Evolutionary conservation across 108 stramenopile species (phyloP).

Genomic region (Skeletonema tropicum): DNA sequence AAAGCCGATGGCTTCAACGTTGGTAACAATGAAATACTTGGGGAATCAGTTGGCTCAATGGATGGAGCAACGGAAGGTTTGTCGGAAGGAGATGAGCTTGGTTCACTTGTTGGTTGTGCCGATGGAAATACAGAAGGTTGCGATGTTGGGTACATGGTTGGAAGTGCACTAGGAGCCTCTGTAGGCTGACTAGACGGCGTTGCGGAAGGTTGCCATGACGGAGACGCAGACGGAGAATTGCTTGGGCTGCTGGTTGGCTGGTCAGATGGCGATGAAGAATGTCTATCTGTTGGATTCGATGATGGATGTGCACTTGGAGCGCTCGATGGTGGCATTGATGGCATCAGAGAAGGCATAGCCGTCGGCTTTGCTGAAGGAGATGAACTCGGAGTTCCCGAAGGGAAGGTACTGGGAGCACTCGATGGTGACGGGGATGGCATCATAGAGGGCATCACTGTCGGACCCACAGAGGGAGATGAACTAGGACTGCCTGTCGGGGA

Average conservation of each 20-base stretch:
- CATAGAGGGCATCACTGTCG: not conserved
- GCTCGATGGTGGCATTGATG: not conserved
- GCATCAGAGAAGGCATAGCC: not conserved
- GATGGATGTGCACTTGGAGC: not conserved
- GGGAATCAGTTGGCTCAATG: not conserved
- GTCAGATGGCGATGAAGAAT: not conserved
- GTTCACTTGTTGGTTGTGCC: not conserved
- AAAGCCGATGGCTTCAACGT: not conserved
- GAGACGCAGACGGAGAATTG: constrained; percentile 6
- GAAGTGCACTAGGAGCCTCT: not conserved
- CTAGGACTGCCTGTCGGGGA: not conserved
- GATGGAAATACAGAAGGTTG: constrained; percentile 3
- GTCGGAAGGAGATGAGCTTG: not conserved
- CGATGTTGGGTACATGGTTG: not conserved
- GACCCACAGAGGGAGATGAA: not conserved
- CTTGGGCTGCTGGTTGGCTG: not conserved
- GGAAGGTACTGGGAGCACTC: not conserved
- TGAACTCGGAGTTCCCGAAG: not conserved
- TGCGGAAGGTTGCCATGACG: not conserved
- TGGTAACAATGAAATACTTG: not conserved
- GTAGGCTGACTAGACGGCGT: constrained; percentile 19
- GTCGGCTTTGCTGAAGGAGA: constrained; percentile 5
- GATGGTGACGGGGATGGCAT: not conserved
- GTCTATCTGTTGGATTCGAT: not conserved
- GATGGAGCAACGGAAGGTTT: not conserved